Base-by-base conservation (phyloP, 371 early-diverging fungal species). In the Mucor circinelloides region DNA sequence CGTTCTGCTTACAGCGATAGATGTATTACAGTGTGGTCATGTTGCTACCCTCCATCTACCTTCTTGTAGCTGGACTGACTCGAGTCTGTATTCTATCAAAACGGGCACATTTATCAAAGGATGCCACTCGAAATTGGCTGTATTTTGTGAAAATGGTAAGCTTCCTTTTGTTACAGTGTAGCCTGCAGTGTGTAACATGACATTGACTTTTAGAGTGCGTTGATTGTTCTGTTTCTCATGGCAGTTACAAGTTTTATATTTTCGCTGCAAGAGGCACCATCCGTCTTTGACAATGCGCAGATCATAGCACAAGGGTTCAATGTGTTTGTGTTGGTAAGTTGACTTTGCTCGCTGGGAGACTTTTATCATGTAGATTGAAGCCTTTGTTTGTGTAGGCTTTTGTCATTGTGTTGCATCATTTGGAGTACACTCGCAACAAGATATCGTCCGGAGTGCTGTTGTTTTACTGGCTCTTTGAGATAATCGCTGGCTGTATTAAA, bases 381-480 rank as follows among this genome's bases (percentile, higher is more conserved):
- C 40, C 1, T 12, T 40, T 40, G 40, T 17, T 40, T 15, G 40
- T 13, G 8, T 81, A 86, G 71, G 57, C 75, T 0, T 76, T 90
- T 63, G 91, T 90, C 0, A 72, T 80, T 4, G 75, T 77, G 6
- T 74, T 93, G 58, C 90, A 92, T 61, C 86, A 89, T 74, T 58
- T 84, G 19, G 92, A 94, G 66, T 91, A 91, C 66, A 83, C 83
- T 10, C 80, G 87, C 9, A 89, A 85, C 64, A 76, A 85, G 30
- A 75, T 89, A 7, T 77, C 92, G 0, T 93, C 94, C 0, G 85
- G 88, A 15, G 77, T 88, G 2, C 82, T 96, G 27, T 76, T 93
- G 58, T 82, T 95, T 60, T 94, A 86, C 70, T 95, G 94, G 95
- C 75, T 94, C n/a, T 80, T 90, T 44, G 78, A 80, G 2, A 65